A percentile compares a stretch with the other conserved stretches of the same genome.
Evolutionary conservation across 1,139 yeast species (phyloP).

Genomic region (Geotrichum siamense): DNA sequence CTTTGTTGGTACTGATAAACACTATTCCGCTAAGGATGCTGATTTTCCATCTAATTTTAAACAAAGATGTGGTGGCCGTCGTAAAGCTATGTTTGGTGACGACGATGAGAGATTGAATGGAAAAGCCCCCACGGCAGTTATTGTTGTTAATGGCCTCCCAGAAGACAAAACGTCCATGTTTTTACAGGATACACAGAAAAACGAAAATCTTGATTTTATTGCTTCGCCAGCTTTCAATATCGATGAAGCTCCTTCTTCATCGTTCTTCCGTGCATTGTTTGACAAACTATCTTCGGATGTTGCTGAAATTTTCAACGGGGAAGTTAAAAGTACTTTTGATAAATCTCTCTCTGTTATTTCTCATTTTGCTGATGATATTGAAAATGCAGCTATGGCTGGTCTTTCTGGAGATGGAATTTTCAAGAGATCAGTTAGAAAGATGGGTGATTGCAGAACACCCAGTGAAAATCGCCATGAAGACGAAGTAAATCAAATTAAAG

Average conservation of each 20-base stretch:
- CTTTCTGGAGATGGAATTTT: slow-evolving; percentile 13
- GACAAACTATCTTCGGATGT: slow-evolving; percentile 21
- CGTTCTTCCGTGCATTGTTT: slow-evolving; percentile 19
- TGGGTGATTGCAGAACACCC: slow-evolving; percentile 17
- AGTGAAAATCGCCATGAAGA: slow-evolving; percentile 16
- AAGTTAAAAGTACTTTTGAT: slow-evolving; percentile 16
- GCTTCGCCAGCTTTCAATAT: slow-evolving; percentile 23
- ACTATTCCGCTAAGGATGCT: slow-evolving; percentile 19
- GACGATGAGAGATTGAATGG: slow-evolving; percentile 10
- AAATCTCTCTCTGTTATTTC: slow-evolving; percentile 22
- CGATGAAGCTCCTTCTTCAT: slow-evolving; percentile 20
- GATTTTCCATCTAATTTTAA: slow-evolving; percentile 16
- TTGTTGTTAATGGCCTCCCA: slow-evolving; percentile 25
- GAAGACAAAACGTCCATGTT: slow-evolving; percentile 15
- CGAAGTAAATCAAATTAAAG: slow-evolving; percentile 15
- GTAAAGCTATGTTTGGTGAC: slow-evolving; percentile 6
- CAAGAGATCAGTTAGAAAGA: slow-evolving; percentile 11
- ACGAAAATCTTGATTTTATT: slow-evolving; percentile 10
- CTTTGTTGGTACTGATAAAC: slow-evolving; percentile 23
- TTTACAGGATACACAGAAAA: slow-evolving; percentile 10
- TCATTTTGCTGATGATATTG: slow-evolving; percentile 15
- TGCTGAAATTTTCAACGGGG: slow-evolving; percentile 19
- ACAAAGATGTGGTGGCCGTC: slow-evolving; percentile 7
- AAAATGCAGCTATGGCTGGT: slow-evolving; percentile 13
- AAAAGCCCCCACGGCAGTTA: slow-evolving; percentile 20